Evolutionary conservation across 2,329 filamentous ascomycete species (phyloP).

Genomic region (Trichoderma harzianum): DNA sequence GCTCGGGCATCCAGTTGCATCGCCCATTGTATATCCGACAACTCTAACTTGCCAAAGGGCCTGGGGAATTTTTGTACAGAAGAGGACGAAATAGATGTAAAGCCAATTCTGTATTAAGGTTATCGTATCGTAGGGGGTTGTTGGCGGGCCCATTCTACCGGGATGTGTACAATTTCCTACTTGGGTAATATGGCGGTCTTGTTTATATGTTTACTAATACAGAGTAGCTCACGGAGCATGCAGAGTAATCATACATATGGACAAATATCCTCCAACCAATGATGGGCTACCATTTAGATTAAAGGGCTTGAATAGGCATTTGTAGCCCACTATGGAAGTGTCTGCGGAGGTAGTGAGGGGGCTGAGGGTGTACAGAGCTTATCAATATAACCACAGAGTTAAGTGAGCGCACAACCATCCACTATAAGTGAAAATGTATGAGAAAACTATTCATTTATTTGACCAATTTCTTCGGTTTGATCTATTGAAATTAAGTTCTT

Average conservation of each 20-base stretch:
- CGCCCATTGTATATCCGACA: not conserved
- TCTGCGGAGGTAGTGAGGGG: not conserved
- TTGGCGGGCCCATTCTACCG: not conserved
- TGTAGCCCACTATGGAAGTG: not conserved
- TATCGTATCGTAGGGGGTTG: not conserved
- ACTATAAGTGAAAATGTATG: not conserved
- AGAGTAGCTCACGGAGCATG: not conserved
- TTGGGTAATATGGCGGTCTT: not conserved
- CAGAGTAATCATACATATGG: not conserved
- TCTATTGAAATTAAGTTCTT: not conserved
- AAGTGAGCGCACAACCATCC: not conserved
- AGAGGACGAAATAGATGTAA: not conserved
- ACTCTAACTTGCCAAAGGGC: not conserved
- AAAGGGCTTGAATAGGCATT: not conserved
- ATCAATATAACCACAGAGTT: not conserved
- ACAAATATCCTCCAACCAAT: not conserved
- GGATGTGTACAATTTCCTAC: not conserved
- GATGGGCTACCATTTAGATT: not conserved
- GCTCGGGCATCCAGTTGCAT: not conserved
- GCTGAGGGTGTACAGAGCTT: not conserved
- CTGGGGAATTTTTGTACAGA: not conserved
- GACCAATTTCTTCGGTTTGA: not conserved
- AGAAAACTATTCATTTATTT: not conserved
- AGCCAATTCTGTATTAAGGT: not conserved
- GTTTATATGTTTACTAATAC: not conserved